Evolutionary conservation across 176 grass and related monocot genomes (phyloP).

Genomic region (Puccinellia tenuiflora): DNA sequence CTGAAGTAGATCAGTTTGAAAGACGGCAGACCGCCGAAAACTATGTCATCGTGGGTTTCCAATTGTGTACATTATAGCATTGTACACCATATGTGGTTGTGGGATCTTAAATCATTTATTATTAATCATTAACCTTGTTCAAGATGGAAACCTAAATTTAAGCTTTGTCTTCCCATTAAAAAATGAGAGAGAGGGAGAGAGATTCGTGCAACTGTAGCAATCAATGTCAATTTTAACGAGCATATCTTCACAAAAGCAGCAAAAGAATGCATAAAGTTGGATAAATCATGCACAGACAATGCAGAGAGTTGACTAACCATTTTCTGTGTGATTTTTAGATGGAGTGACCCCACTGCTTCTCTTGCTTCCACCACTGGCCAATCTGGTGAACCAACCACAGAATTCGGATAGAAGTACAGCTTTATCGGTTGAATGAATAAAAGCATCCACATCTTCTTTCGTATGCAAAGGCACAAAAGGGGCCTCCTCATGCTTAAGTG

Average conservation of each 20-base stretch:
- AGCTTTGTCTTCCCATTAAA: neutral
- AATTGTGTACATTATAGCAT: neutral
- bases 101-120: constrained; percentile 4
- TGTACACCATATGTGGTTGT: constrained; percentile 5
- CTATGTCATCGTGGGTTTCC: neutral
- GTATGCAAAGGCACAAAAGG: constrained; percentile 67
- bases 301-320: constrained; percentile 43
- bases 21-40: neutral
- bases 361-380: constrained; percentile 45
- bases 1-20: constrained; percentile 2
- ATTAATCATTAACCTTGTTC: neutral
- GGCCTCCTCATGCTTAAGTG: constrained; percentile 54
- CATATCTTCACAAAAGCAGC: neutral
- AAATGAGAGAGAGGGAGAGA: neutral
- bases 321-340: constrained; percentile 41
- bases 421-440: constrained; percentile 80
- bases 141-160: neutral
- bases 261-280: neutral
- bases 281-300: neutral
- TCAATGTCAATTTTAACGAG: constrained; percentile 19
- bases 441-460: constrained; percentile 58
- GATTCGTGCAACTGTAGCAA: neutral
- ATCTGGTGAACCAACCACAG: constrained; percentile 76
- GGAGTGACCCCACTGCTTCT: constrained; percentile 33
- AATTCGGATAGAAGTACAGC: constrained; percentile 76